Percentiles rank a stretch among this genome's conserved stretches.
Evolutionary conservation across 768 basidiomycete genomes (phyloP).

Genomic region (Phlebiopsis flavidoalba): DNA sequence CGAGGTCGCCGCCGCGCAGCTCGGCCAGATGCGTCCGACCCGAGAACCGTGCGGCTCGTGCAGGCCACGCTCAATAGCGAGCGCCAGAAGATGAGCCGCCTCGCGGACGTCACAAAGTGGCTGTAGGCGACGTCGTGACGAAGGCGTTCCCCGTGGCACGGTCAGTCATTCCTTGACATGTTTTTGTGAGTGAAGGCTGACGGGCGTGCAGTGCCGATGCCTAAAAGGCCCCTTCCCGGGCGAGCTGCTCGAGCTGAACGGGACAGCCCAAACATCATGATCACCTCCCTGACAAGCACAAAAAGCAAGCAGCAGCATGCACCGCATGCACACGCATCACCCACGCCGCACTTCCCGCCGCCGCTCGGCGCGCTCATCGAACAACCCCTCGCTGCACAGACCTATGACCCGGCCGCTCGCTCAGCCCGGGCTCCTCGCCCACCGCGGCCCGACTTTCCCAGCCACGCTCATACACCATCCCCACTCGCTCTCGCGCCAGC

Average conservation of each 20-base stretch:
- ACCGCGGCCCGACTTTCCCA: constrained; percentile 44
- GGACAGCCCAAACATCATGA: constrained; percentile 65
- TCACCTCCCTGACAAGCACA: constrained; percentile 61
- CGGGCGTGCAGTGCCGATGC: constrained; percentile 22
- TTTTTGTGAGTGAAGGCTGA: constrained; percentile 2
- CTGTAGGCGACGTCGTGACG: constrained; percentile 60
- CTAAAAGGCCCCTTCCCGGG: constrained; percentile 36
- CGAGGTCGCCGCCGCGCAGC: constrained; percentile 57
- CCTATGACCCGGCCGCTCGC: constrained; percentile 40
- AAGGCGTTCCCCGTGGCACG: constrained; percentile 49
- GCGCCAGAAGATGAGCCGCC: constrained; percentile 54
- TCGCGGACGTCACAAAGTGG: constrained; percentile 51
- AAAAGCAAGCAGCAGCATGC: not conserved
- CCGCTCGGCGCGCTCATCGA: constrained; percentile 36
- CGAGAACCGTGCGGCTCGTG: constrained; percentile 39
- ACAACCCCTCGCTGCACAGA: constrained; percentile 34
- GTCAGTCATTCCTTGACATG: constrained; percentile 31
- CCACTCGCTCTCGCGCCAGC: constrained; percentile 48
- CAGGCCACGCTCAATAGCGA: constrained; percentile 43
- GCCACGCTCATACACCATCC: constrained; percentile 29
- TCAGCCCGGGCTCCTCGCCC: constrained; percentile 49
- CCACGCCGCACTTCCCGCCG: constrained; percentile 19
- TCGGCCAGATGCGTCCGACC: too few species aligned
- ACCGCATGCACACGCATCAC: too few species aligned
- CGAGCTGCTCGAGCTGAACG: constrained; percentile 48